These are phyloP conservation scores for Erysimum cheiri DNA, from an alignment of 441 rosid species.

Conservation along the genomic window DNA sequence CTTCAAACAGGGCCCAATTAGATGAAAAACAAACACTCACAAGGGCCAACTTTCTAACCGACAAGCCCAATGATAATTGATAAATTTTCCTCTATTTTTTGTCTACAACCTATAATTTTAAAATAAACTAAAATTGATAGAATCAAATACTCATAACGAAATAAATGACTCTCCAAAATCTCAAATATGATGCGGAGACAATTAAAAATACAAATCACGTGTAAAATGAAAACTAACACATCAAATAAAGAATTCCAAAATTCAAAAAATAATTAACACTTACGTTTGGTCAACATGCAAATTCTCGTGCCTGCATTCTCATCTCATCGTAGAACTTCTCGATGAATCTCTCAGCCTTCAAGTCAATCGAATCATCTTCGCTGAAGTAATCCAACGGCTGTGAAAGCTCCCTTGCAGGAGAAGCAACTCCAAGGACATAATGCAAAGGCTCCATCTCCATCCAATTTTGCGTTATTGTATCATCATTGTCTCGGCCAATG, in stretches of 20 bases:
- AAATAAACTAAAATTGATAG: background rate
- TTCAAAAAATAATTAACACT: background rate
- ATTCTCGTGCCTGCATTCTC: slow-evolving; percentile 63
- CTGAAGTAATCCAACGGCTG: slow-evolving; percentile 45
- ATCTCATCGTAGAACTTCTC: slow-evolving; percentile 62
- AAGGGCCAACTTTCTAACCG: background rate
- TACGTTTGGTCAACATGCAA: slow-evolving; percentile 24
- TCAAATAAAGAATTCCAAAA: background rate
- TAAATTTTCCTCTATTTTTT: background rate
- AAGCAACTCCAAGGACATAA: slow-evolving; percentile 15
- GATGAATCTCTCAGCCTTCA: slow-evolving; percentile 77
- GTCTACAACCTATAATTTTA: background rate
- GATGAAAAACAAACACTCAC: background rate
- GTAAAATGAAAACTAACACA: background rate
- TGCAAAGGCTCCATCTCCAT: slow-evolving; percentile 33
- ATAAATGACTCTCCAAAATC: background rate
- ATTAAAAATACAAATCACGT: background rate
- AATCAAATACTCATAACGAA: background rate
- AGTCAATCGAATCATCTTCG: slow-evolving; percentile 60
- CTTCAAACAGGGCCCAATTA: background rate
- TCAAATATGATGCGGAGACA: slow-evolving; percentile 26
- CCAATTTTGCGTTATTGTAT: slow-evolving; percentile 24
- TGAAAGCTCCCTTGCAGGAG: slow-evolving; percentile 26
- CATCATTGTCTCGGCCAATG: slow-evolving; percentile 40
- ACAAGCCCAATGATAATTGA: slow-evolving; percentile 1